Evolutionary conservation across 805 yeast species (phyloP), one percentile per base, ranked within the genome.

Genomic region (Babjeviella inositovora): DNA sequence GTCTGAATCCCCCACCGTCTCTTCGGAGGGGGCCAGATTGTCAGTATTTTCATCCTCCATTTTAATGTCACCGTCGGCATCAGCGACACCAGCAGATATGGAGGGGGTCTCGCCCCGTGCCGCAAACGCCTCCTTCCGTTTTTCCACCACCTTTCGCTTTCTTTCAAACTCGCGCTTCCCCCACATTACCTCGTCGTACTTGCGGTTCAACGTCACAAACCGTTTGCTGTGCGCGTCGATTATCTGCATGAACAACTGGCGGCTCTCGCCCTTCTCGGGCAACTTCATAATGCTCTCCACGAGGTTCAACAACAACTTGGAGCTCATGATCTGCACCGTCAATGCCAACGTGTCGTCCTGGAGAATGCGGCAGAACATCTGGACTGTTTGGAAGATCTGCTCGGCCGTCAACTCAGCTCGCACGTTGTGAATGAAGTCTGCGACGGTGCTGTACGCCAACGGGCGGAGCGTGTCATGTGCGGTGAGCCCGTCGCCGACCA

Each of bases 261-360:
- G 58, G 3, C 82, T 77, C 31, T 90, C 94, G 14, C 68, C 62
- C 33, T 79, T 79, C 25, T 77, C 76, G 19, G 79, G 85, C 35
- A 85, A 47, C 37, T 77, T 76, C 64, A 77, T 62, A 18, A 90
- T 76, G 20, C 93, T 57, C 34, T 92, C 98, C 11, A 90, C 87
- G 36, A 92, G 54, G 44, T 90, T 92, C 31, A 87, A 48, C 15
- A 90, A 49, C 15, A 90, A 54, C 47, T 85, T 87, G 3, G 96
- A 94, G 49, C 95, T 79, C 96, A 90, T 84, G 7, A 85, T 79
- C 45, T 92, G 97, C 17, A 85, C 94, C 5, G 93, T 79, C 30
- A 81, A 61, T 1, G 93, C 90, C 32, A 90, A 50, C 0, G 85
- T 54, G 31, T 68, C 70, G 41, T 92, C 97, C 34, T 76, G 75